A percentile compares a stretch with the other conserved stretches of the same genome.
phyloP scores from a whole-genome alignment of 306 rosid species.

The Vicia sativa region DNA sequence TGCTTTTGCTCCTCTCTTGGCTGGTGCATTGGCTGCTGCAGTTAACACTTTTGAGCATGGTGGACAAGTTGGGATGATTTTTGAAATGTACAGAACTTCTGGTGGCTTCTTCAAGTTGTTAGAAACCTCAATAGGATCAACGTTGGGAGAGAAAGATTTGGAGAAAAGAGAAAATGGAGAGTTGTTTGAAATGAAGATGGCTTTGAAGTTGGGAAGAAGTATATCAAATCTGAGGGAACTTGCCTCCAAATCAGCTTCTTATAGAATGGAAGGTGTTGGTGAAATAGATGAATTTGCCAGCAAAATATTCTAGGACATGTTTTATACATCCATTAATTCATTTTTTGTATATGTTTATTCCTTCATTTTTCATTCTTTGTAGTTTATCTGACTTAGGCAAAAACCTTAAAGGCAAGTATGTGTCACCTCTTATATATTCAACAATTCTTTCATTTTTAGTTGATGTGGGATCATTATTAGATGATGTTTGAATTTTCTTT shows the following conservation, averaged over 20 bases:
- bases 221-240: conserved; percentile 32
- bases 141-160: conserved; percentile 45
- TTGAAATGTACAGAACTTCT: conserved; percentile 66
- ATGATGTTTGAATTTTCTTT: too few relatives aligned
- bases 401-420: too few relatives aligned
- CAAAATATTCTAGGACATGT: conserved; percentile 38
- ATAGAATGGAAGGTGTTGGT: conserved; percentile 43
- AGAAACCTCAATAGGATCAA: conserved; percentile 49
- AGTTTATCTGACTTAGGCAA: too few relatives aligned
- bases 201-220: conserved; percentile 38
- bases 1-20: conserved; percentile 47
- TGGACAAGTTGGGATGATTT: conserved; percentile 73
- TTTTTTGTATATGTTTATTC: background rate
- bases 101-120: conserved; percentile 59
- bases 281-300: conserved; percentile 61
- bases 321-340: background rate
- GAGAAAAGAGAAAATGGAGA: conserved; percentile 39
- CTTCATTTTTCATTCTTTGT: background rate
- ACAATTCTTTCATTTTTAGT: too few relatives aligned
- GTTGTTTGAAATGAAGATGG: conserved; percentile 31
- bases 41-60: conserved; percentile 66
- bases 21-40: conserved; percentile 58
- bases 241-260: conserved; percentile 53
- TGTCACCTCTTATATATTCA: too few relatives aligned
- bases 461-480: too few relatives aligned